These are phyloP conservation scores for Tetrapisispora namnaoensis DNA, from an alignment of 805 yeast species.

Conservation along the genomic window DNA sequence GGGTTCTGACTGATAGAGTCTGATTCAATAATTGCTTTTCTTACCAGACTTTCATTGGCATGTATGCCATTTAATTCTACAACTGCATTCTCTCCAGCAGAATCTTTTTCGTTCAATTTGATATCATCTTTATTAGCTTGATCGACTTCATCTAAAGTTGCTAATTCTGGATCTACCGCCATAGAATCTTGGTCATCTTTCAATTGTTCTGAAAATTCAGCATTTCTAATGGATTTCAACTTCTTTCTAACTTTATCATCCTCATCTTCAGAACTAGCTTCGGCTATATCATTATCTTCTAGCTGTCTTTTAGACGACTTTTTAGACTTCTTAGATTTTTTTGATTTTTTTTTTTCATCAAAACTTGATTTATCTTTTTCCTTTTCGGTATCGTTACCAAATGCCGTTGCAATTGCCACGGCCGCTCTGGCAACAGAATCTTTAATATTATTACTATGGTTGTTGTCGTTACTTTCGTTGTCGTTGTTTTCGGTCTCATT, in stretches of 20 bases:
- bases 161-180: conserved; percentile 51
- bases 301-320: not conserved
- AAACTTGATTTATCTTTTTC: not conserved
- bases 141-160: conserved; percentile 35
- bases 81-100: conserved; percentile 5
- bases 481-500: not conserved
- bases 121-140: conserved; percentile 6
- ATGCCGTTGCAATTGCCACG: conserved; percentile 27
- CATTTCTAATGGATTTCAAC: conserved; percentile 10
- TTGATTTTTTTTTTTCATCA: not conserved
- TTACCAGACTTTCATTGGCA: conserved; percentile 56
- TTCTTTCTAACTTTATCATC: conserved; percentile 4
- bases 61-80: conserved; percentile 27
- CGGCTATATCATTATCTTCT: not conserved
- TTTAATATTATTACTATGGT: not conserved
- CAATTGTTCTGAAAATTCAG: conserved; percentile 4
- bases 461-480: not conserved
- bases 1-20: conserved; percentile 46
- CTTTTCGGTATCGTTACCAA: conserved; percentile 8
- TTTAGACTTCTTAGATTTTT: conserved; percentile 1
- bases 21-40: conserved; percentile 63
- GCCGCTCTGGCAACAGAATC: conserved; percentile 28
- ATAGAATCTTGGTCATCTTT: conserved; percentile 6
- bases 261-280: not conserved
- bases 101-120: not conserved